Evolutionary conservation across 371 early-diverging fungal species (phyloP).

Genomic region (Mycotypha africana): DNA sequence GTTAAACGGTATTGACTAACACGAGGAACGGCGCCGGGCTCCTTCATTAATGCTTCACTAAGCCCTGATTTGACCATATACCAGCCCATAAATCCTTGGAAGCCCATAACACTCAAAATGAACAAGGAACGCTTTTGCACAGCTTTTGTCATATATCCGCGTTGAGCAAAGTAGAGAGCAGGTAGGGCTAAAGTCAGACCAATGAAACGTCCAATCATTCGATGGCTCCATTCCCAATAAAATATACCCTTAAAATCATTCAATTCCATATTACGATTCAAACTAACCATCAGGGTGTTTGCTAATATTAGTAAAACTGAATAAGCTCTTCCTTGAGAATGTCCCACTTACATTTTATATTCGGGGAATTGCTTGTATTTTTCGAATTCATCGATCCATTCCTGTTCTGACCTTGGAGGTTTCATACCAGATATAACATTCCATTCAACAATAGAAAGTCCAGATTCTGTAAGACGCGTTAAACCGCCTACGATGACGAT

Average conservation of each 20-base stretch:
- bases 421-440: slow-evolving; percentile 89
- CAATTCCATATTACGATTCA: slow-evolving; percentile 84
- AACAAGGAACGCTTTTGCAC: slow-evolving; percentile 62
- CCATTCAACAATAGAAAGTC: slow-evolving; percentile 96
- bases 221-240: slow-evolving; percentile 95
- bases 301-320: too few relatives aligned
- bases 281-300: slow-evolving; percentile 46
- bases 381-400: slow-evolving; percentile 91
- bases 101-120: slow-evolving; percentile 74
- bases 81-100: slow-evolving; percentile 95
- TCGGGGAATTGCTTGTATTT: slow-evolving; percentile 97
- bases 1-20: slow-evolving; percentile 93
- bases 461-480: slow-evolving; percentile 93
- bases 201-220: slow-evolving; percentile 89
- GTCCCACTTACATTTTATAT: slow-evolving; percentile 86
- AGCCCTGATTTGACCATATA: slow-evolving; percentile 95
- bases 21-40: slow-evolving; percentile 78
- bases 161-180: slow-evolving; percentile 76
- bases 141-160: slow-evolving; percentile 69
- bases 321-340: too few relatives aligned
- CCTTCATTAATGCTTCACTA: slow-evolving; percentile 69
- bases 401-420: slow-evolving; percentile 78
- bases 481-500: slow-evolving; percentile 95
- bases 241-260: slow-evolving; percentile 94
- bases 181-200: slow-evolving; percentile 85